phyloP scores from a whole-genome alignment of 805 yeast genomes.

The Saccharomycopsis fibuligera region DNA sequence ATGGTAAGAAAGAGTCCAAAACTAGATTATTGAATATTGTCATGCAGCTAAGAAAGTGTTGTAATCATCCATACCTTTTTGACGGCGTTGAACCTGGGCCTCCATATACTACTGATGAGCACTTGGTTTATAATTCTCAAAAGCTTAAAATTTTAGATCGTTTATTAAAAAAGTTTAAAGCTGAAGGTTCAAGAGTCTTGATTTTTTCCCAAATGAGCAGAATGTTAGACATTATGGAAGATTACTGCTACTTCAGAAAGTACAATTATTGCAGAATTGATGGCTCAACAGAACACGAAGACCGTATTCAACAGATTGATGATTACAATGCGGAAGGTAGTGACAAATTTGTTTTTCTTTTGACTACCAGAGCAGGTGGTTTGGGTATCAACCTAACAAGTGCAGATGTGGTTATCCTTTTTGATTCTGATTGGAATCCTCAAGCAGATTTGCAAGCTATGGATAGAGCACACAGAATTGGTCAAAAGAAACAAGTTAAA shows the following conservation, averaged over 20 bases:
- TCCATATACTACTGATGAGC: slow-evolving; percentile 81
- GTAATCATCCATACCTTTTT: slow-evolving; percentile 78
- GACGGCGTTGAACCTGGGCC: slow-evolving; percentile 92
- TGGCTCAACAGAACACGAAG: slow-evolving; percentile 77
- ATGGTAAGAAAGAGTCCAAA: slow-evolving; percentile 67
- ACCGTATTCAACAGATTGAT: slow-evolving; percentile 69
- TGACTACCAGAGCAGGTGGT: slow-evolving; percentile 88
- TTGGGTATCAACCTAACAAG: slow-evolving; percentile 76
- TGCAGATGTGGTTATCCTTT: slow-evolving; percentile 73
- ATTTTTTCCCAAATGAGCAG: slow-evolving; percentile 83
- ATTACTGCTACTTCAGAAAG: slow-evolving; percentile 64
- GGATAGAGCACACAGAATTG: slow-evolving; percentile 88
- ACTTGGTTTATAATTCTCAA: slow-evolving; percentile 64
- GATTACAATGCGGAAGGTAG: slow-evolving; percentile 73
- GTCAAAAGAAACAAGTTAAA: slow-evolving; percentile 77
- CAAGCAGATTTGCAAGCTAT: slow-evolving; percentile 85
- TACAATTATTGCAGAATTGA: slow-evolving; percentile 74
- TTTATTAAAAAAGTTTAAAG: slow-evolving; percentile 51
- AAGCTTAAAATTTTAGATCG: slow-evolving; percentile 69
- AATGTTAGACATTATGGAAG: slow-evolving; percentile 74
- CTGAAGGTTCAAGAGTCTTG: slow-evolving; percentile 70
- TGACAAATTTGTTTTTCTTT: slow-evolving; percentile 62
- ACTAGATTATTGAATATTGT: slow-evolving; percentile 73
- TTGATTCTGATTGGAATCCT: slow-evolving; percentile 85
- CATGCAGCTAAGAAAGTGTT: slow-evolving; percentile 80